phyloP scores from a whole-genome alignment of 73 alveolate genomes.

The Urostyla sp. region DNA sequence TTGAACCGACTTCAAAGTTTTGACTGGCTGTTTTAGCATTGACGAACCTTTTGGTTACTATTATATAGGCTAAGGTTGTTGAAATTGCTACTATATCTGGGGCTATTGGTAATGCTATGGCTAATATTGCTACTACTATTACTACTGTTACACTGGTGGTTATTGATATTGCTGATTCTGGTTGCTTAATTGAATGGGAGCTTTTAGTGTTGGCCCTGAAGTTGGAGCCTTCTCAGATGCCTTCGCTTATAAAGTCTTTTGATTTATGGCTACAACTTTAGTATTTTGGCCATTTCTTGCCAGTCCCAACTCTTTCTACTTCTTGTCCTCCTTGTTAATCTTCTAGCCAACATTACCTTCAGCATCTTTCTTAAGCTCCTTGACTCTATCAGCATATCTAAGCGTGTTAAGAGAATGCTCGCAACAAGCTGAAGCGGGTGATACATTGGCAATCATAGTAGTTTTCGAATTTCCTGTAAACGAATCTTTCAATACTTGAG shows the following conservation, averaged over 20 bases:
- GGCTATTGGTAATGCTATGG: not conserved
- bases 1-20: not conserved
- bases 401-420: slow-evolving; percentile 99
- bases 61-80: not conserved
- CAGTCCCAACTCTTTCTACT: slow-evolving; percentile 54
- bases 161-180: not conserved
- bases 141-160: not conserved
- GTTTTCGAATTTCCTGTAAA: slow-evolving; percentile 99
- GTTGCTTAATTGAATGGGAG: slow-evolving; percentile 3
- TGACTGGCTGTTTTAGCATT: too few relatives aligned
- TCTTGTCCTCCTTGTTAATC: slow-evolving; percentile 51
- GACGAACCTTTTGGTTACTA: too few relatives aligned
- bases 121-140: not conserved
- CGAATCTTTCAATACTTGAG: slow-evolving; percentile 99
- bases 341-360: slow-evolving; percentile 60
- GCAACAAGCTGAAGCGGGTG: slow-evolving; percentile 96
- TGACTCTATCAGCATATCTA: slow-evolving; percentile 99
- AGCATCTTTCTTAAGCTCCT: slow-evolving; percentile 96
- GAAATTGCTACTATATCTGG: not conserved
- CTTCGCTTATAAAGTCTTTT: slow-evolving; percentile 36
- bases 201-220: slow-evolving; percentile 9
- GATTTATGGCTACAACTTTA: slow-evolving; percentile 16
- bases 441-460: slow-evolving; percentile 98
- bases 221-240: not conserved
- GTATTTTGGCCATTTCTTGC: slow-evolving; percentile 53